phyloP scores from a whole-genome alignment of 148 eudicot genomes.

The Camellia granthamiana region DNA sequence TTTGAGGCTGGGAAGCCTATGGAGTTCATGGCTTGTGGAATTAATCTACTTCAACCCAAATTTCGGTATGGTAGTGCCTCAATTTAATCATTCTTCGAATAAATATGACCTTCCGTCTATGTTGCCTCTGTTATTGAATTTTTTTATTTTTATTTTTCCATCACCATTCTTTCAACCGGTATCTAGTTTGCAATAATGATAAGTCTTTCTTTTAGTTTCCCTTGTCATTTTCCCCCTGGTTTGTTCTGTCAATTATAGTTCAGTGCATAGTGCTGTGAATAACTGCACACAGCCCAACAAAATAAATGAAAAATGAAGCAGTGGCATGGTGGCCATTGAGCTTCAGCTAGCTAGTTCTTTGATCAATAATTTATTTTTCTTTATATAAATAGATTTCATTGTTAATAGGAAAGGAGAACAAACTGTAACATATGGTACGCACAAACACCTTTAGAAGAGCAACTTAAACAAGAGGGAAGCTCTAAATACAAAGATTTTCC shows the following conservation, averaged over 20 bases:
- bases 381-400: too few species aligned
- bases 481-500: too few species aligned
- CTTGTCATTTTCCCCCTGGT: background rate
- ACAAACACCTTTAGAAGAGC: too few species aligned
- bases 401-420: too few species aligned
- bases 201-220: background rate
- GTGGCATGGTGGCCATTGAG: background rate
- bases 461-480: too few species aligned
- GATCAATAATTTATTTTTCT: too few species aligned
- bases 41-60: slow-evolving; percentile 80
- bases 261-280: too few species aligned
- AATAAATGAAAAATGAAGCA: background rate
- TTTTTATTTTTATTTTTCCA: background rate
- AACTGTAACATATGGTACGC: too few species aligned
- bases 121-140: background rate
- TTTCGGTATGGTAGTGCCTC: slow-evolving; percentile 53
- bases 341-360: too few species aligned
- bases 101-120: background rate
- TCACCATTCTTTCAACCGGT: background rate
- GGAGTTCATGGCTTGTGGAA: slow-evolving; percentile 86
- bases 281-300: background rate
- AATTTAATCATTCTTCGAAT: background rate
- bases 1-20: slow-evolving; percentile 96
- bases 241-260: too few species aligned
- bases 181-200: background rate